Conservation (phyloP, 768 basidiomycete species). For the Hirschioporus abietinus region DNA sequence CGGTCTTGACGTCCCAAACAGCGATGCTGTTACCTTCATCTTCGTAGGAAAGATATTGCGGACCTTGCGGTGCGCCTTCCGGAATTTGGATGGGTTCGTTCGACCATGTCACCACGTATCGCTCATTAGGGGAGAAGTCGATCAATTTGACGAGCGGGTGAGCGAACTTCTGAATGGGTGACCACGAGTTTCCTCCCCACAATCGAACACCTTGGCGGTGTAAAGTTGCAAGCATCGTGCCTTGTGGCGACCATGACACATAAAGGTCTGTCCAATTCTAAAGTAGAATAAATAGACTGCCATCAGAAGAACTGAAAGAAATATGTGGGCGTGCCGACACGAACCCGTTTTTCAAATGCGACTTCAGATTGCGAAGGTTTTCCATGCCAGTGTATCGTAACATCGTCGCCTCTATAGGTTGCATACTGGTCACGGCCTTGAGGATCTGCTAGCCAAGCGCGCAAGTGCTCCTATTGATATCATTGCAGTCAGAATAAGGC, state of each 20-base stretch:
- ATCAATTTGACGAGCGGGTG: conserved; percentile 94
- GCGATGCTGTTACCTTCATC: conserved; percentile 97
- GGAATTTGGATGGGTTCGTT: conserved; percentile 87
- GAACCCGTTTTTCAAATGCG: conserved; percentile 67
- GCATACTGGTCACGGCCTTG: conserved; percentile 95
- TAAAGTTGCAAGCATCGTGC: conserved; percentile 90
- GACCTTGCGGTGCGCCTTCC: conserved; percentile 74
- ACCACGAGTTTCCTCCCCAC: conserved; percentile 93
- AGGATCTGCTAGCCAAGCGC: conserved; percentile 90
- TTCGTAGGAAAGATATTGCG: conserved; percentile 82
- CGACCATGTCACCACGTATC: conserved; percentile 97
- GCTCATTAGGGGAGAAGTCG: conserved; percentile 96
- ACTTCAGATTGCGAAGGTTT: conserved; percentile 83
- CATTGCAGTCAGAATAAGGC: background rate
- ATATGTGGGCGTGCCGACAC: conserved; percentile 20
- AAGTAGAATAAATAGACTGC: conserved; percentile 10
- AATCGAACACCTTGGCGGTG: conserved; percentile 94
- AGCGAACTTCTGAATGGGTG: conserved; percentile 83
- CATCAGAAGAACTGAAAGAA: conserved; percentile 11
- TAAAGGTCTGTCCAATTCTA: conserved; percentile 97
- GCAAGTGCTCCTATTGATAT: conserved; percentile 75
- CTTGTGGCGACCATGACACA: conserved; percentile 93
- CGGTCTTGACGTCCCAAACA: conserved; percentile 97
- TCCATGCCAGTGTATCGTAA: conserved; percentile 89
- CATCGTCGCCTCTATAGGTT: conserved; percentile 88